Base-by-base conservation (phyloP, 306 rosid genomes). In the Phaseolus lunatus region DNA sequence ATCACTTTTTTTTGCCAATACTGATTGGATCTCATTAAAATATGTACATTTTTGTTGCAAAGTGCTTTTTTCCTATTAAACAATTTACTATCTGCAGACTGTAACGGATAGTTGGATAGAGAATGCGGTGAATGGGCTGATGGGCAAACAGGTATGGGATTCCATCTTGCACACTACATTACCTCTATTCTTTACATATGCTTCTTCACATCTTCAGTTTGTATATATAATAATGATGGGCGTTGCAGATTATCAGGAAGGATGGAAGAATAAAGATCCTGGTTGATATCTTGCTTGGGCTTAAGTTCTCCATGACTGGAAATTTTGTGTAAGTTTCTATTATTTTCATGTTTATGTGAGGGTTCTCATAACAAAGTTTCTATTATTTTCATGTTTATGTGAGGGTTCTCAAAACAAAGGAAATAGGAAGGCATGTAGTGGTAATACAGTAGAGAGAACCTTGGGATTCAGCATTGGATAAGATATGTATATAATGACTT, bases 21-120 rank as follows among this genome's bases (percentile, higher is more conserved):
- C 54, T 27, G 67, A 15, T 80, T 19, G 48, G 45, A 73, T 39
- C 56, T 78, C 37, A 49, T 75, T 78, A 54, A 69, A 70, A 65
- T 56, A 24, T 56, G 41, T 54, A 61, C 24, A 35, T 33, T 63
- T 54, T 29, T 73, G 52, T 45, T 31, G 15, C n/a, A 2, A 73
- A 70, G 57, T 22, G 39, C 23, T 67, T 18, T n/a, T 19, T 65
- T 44, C 9, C 44, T 50, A 52, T 78, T 54, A 45, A 79, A 57
- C 57, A 65, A 12, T 69, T 65, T 43, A 39, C 73, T 73, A 48
- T 80, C 50, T 76, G 39, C 84, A 95, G 98, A 82, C 81, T 62
- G 97, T 87, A 86, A 95, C 98, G 2, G 97, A 92, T 82, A 92
- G 97, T 84, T 94, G 96, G 97, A 47, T 95, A 49, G 98, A 95